Percentiles rank a stretch among this genome's conserved stretches.
phyloP scores from a whole-genome alignment of 1,139 yeast species.

The Pichia sp. region DNA sequence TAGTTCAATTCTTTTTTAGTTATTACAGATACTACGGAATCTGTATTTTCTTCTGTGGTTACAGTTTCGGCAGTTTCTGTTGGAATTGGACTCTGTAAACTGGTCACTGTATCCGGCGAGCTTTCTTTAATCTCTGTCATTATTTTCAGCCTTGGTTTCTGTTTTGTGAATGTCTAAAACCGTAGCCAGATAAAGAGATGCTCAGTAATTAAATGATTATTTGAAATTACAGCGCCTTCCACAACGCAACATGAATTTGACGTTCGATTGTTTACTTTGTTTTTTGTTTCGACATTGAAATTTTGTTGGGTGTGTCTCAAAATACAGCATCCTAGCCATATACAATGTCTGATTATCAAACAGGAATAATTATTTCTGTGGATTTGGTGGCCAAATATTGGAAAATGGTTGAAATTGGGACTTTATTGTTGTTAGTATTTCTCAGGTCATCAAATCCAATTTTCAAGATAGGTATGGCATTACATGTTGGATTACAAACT shows the following conservation, averaged over 20 bases:
- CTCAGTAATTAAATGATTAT: background rate
- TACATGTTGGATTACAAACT: constrained; percentile 22
- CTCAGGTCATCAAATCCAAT: constrained; percentile 21
- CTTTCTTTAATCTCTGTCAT: background rate
- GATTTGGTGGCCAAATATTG: constrained; percentile 11
- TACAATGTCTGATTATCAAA: background rate
- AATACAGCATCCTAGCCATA: background rate
- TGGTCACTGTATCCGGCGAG: background rate
- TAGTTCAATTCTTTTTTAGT: constrained; percentile 22
- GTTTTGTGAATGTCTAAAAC: background rate
- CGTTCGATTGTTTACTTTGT: background rate
- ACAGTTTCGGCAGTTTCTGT: background rate
- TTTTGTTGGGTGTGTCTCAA: background rate
- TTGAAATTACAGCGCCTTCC: background rate
- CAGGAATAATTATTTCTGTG: background rate
- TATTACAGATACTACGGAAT: constrained; percentile 17
- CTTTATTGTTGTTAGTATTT: constrained; percentile 12
- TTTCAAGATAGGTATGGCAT: constrained; percentile 25
- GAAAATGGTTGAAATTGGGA: constrained; percentile 7
- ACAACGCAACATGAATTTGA: background rate
- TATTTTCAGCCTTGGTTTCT: background rate
- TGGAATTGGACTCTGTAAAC: background rate
- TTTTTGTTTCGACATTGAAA: background rate
- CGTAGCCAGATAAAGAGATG: background rate
- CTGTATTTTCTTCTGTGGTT: background rate